Base-by-base conservation (phyloP, 257 asterid genomes). In the Lavandula angustifolia region DNA sequence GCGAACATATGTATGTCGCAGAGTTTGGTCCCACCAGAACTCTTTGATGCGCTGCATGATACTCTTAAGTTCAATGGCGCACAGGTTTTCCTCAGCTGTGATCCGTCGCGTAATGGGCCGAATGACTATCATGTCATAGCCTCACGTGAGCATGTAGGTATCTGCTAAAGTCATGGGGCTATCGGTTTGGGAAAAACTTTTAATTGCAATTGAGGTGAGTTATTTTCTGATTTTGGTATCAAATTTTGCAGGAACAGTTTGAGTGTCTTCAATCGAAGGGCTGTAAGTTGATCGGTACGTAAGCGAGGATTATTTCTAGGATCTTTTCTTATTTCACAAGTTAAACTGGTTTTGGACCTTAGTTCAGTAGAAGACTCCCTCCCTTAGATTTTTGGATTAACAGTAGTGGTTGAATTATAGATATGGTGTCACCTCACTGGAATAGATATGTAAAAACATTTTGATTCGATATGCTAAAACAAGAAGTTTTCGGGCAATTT, bases 31-130 rank as follows among this genome's bases (percentile, higher is more conserved):
- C 99, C 96, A 49, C 96, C 99, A 50, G 99, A 94, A 82, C 75
- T 75, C 42, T 94, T 84, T 75, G 99, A 94, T 70, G 72, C 95
- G 57, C 94, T 94, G 61, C 97, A 87, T 85, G 97, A 87, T 69
- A 95, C 97, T 12, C 76, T 94, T 71, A 89, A 87, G 82, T 94
- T 79, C 77, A 94, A 85, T 53, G 97, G 99, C 50, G 99, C 99
- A 9, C 74, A 82, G 62, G 78, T 94, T 47, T 60, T 89, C 33
- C 91, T 86, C 63, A 89, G 97, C 79, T 94, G 97, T 68, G 95
- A 94, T 38, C 96, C 99, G 58, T 74, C 92, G 35, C 89, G 96
- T 34, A 94, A 86, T 54, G 83, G 86, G 7, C 77, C 82, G 43
- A 70, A 58, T 58, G 99, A 94, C 78, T 94, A 82, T 67, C 99